These are phyloP conservation scores for Cryptococcus jaspeensis DNA, from an alignment of 1,284 basidiomycete species.

Conservation along the genomic window DNA sequence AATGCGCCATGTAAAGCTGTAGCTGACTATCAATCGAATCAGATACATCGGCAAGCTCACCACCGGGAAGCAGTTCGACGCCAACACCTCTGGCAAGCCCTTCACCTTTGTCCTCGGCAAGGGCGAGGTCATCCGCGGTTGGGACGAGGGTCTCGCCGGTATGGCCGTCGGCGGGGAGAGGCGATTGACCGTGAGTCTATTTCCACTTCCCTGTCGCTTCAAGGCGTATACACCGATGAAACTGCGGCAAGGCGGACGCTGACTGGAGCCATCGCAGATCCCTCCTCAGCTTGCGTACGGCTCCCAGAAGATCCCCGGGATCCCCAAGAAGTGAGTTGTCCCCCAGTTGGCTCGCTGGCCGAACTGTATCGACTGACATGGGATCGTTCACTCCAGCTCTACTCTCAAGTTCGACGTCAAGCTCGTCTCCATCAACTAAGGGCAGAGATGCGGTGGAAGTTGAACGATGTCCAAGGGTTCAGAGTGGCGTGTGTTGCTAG, in stretches of 20 bases:
- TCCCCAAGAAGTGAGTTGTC: conserved; percentile 53
- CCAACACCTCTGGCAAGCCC: conserved; percentile 84
- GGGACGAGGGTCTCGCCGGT: conserved; percentile 87
- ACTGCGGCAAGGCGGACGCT: neutral
- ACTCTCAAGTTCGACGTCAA: conserved; percentile 59
- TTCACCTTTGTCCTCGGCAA: conserved; percentile 83
- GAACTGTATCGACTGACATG: neutral
- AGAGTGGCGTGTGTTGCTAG: too few species aligned
- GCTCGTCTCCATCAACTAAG: conserved; percentile 55
- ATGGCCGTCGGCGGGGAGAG: conserved; percentile 93
- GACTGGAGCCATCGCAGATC: conserved; percentile 24
- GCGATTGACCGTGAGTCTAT: conserved; percentile 70
- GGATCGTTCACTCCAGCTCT: conserved; percentile 33
- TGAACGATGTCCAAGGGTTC: too few species aligned
- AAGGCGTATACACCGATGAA: neutral
- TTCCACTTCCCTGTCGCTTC: too few species aligned
- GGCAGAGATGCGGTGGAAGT: too few species aligned
- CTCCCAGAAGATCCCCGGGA: conserved; percentile 55
- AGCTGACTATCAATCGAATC: neutral
- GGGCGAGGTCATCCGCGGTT: conserved; percentile 92
- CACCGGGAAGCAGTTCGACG: conserved; percentile 84
- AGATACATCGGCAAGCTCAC: conserved; percentile 63
- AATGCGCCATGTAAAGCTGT: neutral
- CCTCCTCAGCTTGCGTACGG: conserved; percentile 57
- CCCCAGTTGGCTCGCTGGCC: neutral